A percentile compares a stretch with the other conserved stretches of the same genome.
Evolutionary conservation across 768 basidiomycete genomes (phyloP).

Genomic region (Russula lepida): DNA sequence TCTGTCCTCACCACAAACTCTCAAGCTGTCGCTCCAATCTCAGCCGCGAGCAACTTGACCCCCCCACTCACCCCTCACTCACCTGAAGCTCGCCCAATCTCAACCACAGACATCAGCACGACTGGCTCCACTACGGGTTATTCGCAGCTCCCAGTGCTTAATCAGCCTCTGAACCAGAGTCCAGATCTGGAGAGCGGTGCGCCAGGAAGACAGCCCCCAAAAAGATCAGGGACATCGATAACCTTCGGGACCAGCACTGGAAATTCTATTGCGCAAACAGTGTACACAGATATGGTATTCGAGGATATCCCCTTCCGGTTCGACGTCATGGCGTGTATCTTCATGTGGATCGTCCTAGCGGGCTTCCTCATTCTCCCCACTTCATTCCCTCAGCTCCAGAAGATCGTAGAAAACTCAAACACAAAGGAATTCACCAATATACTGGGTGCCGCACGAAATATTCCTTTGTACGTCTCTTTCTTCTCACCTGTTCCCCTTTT

Average conservation of each 20-base stretch:
- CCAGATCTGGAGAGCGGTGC: background rate
- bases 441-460: background rate
- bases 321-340: conserved; percentile 2
- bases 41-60: background rate
- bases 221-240: background rate
- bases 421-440: background rate
- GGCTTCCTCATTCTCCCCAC: conserved; percentile 16
- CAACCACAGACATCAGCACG: background rate
- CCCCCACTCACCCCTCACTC: background rate
- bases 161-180: background rate
- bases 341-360: conserved; percentile 15
- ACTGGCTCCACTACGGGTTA: background rate
- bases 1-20: background rate
- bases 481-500: background rate
- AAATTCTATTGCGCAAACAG: background rate
- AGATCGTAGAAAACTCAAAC: background rate
- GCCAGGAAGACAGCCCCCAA: background rate
- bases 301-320: background rate
- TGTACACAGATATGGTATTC: conserved; percentile 11
- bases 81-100: background rate
- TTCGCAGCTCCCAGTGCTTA: background rate
- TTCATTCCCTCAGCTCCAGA: conserved; percentile 8
- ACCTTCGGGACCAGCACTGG: background rate
- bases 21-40: background rate
- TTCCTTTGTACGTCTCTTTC: conserved; percentile 8